A percentile compares a stretch with the other conserved stretches of the same genome.
phyloP scores from a whole-genome alignment of 179 eudicot genomes.

The Camellia oleifera region DNA sequence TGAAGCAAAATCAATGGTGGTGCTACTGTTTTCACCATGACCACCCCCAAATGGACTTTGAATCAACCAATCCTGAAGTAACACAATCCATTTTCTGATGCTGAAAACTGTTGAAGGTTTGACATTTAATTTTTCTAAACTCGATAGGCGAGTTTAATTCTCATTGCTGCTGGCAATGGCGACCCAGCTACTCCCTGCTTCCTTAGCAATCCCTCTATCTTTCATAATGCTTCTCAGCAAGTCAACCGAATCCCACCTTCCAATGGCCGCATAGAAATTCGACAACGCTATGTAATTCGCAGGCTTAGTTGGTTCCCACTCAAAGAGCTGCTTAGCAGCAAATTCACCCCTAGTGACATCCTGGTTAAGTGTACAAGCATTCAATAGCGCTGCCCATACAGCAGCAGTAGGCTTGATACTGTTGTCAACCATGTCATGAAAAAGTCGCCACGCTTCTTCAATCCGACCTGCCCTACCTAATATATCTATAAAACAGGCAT shows the following conservation, averaged over 20 bases:
- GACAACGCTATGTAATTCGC: slow-evolving; percentile 30
- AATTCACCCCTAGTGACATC: slow-evolving; percentile 31
- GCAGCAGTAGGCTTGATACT: slow-evolving; percentile 21
- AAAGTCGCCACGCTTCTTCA: slow-evolving; percentile 29
- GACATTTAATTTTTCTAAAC: too few species aligned
- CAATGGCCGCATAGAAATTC: slow-evolving; percentile 38
- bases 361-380: slow-evolving; percentile 29
- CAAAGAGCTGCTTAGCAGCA: slow-evolving; percentile 30
- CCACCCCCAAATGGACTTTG: too few species aligned
- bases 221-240: slow-evolving; percentile 33
- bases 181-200: slow-evolving; percentile 36
- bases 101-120: too few species aligned
- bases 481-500: slow-evolving; percentile 39
- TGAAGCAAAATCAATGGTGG: too few species aligned
- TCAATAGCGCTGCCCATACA: slow-evolving; percentile 38
- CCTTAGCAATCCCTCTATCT: slow-evolving; percentile 26
- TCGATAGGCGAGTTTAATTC: not conserved
- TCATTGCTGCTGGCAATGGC: slow-evolving; percentile 1
- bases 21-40: too few species aligned
- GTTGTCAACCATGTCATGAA: slow-evolving; percentile 25
- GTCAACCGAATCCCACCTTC: slow-evolving; percentile 32
- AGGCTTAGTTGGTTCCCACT: slow-evolving; percentile 31
- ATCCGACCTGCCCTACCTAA: slow-evolving; percentile 38
- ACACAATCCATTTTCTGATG: too few species aligned
- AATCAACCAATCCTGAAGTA: too few species aligned